These are phyloP conservation scores for Teunomyces cretensis DNA, from an alignment of 805 yeast genomes.

Conservation along the genomic window DNA sequence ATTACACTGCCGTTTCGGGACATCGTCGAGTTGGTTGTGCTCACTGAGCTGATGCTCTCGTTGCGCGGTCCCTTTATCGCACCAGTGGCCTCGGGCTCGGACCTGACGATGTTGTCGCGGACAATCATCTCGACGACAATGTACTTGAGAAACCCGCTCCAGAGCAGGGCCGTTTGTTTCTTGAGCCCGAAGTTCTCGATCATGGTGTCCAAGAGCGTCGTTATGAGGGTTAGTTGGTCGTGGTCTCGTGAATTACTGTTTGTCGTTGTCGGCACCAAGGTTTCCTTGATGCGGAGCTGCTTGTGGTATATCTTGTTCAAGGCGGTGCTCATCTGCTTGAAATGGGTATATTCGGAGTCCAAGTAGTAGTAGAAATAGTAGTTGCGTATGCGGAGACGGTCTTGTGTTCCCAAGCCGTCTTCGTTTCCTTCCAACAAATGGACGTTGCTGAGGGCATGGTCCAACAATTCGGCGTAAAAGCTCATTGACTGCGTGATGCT, in stretches of 20 bases:
- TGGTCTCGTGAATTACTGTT: background rate
- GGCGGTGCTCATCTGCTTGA: background rate
- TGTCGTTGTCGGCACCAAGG: background rate
- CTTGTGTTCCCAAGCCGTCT: slow-evolving; percentile 6
- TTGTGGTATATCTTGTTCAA: background rate
- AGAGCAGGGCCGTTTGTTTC: background rate
- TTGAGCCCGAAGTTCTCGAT: background rate
- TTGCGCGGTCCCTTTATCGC: slow-evolving; percentile 2
- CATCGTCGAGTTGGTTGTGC: slow-evolving; percentile 7
- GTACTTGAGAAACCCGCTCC: background rate
- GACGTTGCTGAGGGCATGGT: slow-evolving; percentile 20
- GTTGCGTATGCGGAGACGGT: slow-evolving; percentile 8
- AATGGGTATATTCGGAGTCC: slow-evolving; percentile 16
- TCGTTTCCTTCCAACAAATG: slow-evolving; percentile 10
- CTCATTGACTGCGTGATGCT: slow-evolving; percentile 14
- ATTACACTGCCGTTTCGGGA: slow-evolving; percentile 5
- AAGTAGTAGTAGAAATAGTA: slow-evolving; percentile 19
- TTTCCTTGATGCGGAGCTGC: slow-evolving; percentile 1
- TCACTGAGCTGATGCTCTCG: slow-evolving; percentile 7
- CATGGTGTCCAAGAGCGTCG: background rate
- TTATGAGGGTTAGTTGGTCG: background rate
- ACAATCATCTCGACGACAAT: slow-evolving; percentile 1
- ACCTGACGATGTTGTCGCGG: background rate
- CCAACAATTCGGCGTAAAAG: slow-evolving; percentile 23
- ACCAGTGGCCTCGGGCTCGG: background rate